Conservation (phyloP, 306 rosid species). For the Begonia fuchsioides region DNA sequence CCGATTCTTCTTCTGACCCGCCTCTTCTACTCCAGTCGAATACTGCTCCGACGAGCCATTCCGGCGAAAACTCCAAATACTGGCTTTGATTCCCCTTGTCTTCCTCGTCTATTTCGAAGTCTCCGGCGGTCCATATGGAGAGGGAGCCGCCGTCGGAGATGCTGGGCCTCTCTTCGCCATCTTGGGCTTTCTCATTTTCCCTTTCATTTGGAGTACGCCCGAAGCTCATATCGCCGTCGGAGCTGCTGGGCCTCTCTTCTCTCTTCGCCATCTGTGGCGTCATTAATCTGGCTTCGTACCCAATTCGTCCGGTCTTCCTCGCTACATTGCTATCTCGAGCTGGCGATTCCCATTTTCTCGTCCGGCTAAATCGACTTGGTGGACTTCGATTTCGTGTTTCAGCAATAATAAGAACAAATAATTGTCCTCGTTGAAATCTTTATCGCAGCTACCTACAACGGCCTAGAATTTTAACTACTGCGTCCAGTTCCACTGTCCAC, state of each 20-base stretch:
- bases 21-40: not conserved
- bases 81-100: constrained; percentile 20
- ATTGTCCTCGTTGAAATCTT: too few relatives aligned
- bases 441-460: too few relatives aligned
- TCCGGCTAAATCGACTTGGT: too few relatives aligned
- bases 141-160: constrained; percentile 19
- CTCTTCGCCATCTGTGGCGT: constrained; percentile 23
- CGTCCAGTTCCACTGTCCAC: too few relatives aligned
- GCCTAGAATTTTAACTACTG: too few relatives aligned
- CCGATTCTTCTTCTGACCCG: not conserved
- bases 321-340: constrained; percentile 23
- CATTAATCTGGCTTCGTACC: constrained; percentile 25
- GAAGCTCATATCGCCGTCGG: constrained; percentile 30
- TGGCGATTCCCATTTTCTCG: constrained; percentile 10
- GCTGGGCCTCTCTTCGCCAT: constrained; percentile 31
- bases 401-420: too few relatives aligned
- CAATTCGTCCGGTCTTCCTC: too few relatives aligned
- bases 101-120: constrained; percentile 34
- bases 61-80: constrained; percentile 6
- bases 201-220: constrained; percentile 23
- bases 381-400: too few relatives aligned
- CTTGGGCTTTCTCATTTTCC: constrained; percentile 23
- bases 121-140: constrained; percentile 25
- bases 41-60: not conserved
- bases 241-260: constrained; percentile 26